A percentile compares a stretch with the other conserved stretches of the same genome.
These are phyloP conservation scores for Corynespora cassiicola DNA, from an alignment of 2,329 filamentous ascomycete genomes.

Conservation along the genomic window DNA sequence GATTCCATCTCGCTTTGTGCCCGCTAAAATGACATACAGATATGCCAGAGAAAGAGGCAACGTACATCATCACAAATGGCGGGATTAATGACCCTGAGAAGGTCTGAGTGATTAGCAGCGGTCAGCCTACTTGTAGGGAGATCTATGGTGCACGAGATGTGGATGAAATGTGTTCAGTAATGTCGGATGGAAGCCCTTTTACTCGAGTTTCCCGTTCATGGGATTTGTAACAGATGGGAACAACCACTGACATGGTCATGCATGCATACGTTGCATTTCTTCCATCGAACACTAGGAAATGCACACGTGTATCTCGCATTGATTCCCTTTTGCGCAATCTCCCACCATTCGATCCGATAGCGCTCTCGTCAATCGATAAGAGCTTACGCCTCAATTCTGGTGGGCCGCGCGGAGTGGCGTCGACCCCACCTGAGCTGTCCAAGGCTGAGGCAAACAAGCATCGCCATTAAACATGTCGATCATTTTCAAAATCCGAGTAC, in stretches of 20 bases:
- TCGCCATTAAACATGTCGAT: too few relatives aligned
- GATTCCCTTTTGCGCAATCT: too few relatives aligned
- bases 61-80: constrained; percentile 73
- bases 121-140: too few relatives aligned
- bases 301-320: too few relatives aligned
- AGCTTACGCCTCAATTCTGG: constrained; percentile 2
- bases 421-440: constrained; percentile 7
- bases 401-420: constrained; percentile 7
- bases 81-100: constrained; percentile 74
- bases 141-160: neutral
- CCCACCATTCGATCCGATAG: neutral
- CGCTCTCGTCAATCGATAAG: neutral
- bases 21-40: constrained; percentile 54
- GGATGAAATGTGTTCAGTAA: too few relatives aligned
- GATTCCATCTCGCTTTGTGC: neutral
- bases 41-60: constrained; percentile 72
- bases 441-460: too few relatives aligned
- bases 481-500: constrained; percentile 1
- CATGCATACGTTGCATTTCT: too few relatives aligned
- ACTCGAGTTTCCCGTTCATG: too few relatives aligned
- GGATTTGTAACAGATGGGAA: too few relatives aligned
- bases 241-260: neutral
- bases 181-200: too few relatives aligned
- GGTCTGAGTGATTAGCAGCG: too few relatives aligned
- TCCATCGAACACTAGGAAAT: too few relatives aligned